Conservation (phyloP, 1,284 basidiomycete genomes). For the Vanrija sp. region DNA sequence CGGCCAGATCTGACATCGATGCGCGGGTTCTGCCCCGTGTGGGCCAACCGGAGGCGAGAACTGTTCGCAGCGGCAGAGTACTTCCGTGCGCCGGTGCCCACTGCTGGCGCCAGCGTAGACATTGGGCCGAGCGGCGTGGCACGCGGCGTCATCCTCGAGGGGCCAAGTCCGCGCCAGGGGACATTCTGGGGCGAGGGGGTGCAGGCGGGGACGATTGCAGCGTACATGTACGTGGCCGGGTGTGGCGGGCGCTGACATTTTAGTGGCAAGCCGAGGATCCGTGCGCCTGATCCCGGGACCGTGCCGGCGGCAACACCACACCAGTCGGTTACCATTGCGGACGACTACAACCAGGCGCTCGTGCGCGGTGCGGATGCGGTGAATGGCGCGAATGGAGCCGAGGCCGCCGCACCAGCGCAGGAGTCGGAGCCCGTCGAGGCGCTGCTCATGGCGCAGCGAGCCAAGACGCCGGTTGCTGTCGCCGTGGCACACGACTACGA, state of each 20-base stretch:
- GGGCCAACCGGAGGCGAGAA: constrained; percentile 34
- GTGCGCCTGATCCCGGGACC: too few relatives aligned
- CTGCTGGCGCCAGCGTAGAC: constrained; percentile 36
- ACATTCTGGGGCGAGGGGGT: constrained; percentile 31
- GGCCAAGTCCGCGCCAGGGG: constrained; percentile 17
- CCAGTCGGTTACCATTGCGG: background rate
- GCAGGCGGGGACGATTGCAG: constrained; percentile 31
- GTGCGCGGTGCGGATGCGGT: background rate
- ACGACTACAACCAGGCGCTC: background rate
- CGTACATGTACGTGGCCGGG: constrained; percentile 26
- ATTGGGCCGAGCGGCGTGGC: constrained; percentile 38
- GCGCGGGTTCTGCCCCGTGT: constrained; percentile 33
- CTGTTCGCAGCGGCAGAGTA: constrained; percentile 32
- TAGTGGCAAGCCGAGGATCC: too few relatives aligned
- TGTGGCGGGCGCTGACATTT: background rate
- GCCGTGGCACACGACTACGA: constrained; percentile 37
- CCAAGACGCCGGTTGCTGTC: constrained; percentile 36
- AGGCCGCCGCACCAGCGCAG: background rate
- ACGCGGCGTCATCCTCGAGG: constrained; percentile 41
- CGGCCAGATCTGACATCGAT: constrained; percentile 21
- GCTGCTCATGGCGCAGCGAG: constrained; percentile 36
- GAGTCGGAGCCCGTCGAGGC: constrained; percentile 31
- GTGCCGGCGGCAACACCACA: too few relatives aligned
- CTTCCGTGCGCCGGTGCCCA: constrained; percentile 29
- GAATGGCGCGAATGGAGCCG: background rate